Evolutionary conservation across 805 yeast species (phyloP).

Genomic region (Yamadazyma scolyti): DNA sequence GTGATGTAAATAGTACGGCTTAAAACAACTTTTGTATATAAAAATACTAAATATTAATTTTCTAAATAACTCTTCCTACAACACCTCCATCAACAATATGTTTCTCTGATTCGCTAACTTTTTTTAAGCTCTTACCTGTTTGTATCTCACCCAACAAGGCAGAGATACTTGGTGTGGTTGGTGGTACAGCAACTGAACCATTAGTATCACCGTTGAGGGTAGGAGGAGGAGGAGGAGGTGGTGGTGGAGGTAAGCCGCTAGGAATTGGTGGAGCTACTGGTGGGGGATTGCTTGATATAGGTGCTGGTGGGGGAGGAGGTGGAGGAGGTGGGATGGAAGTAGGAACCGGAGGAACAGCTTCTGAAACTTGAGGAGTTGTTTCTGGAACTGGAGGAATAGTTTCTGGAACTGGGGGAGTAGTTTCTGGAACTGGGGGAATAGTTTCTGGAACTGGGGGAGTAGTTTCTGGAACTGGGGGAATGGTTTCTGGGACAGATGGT

Average conservation of each 20-base stretch:
- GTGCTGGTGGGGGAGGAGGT: conserved; percentile 20
- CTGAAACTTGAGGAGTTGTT: too few relatives aligned
- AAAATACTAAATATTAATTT: not conserved
- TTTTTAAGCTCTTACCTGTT: conserved; percentile 48
- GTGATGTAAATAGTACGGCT: too few relatives aligned
- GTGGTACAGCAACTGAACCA: conserved; percentile 21
- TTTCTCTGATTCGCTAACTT: conserved; percentile 47
- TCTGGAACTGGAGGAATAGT: not conserved
- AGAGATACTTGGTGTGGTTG: conserved; percentile 33
- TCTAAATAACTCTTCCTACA: conserved; percentile 46
- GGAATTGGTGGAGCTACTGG: conserved; percentile 17
- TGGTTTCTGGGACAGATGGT: conserved; percentile 11
- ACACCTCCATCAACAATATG: conserved; percentile 42
- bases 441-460: conserved; percentile 8
- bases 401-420: conserved; percentile 6
- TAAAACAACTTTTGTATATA: conserved; percentile 1
- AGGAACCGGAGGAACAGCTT: conserved; percentile 2
- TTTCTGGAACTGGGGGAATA: conserved; percentile 7
- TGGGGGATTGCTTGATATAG: conserved; percentile 26
- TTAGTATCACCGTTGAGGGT: conserved; percentile 24
- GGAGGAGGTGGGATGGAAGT: conserved; percentile 22
- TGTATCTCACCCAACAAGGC: conserved; percentile 57
- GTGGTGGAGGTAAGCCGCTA: conserved; percentile 15
- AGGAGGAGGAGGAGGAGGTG: conserved; percentile 29
- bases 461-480: conserved; percentile 8